These are phyloP conservation scores for Zymoseptoria tritici DNA, from an alignment of 2,329 filamentous ascomycete genomes.

Conservation along the genomic window DNA sequence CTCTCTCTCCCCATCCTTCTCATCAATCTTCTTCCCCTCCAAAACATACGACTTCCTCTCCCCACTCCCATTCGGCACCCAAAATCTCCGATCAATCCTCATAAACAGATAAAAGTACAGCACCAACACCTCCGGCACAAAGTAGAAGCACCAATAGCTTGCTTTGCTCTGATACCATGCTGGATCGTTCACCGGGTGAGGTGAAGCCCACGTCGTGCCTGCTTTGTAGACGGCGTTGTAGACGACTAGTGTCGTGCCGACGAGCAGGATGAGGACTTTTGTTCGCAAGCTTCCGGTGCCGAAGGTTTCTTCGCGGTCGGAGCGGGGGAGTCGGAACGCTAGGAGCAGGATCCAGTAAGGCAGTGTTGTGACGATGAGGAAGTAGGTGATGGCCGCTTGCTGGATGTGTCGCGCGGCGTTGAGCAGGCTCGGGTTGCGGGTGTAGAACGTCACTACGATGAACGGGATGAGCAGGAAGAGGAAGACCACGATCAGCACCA, in stretches of 20 bases:
- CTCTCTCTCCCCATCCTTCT: background rate
- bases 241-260: constrained; percentile 7
- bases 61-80: constrained; percentile 12
- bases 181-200: constrained; percentile 7
- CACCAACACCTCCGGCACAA: constrained; percentile 16
- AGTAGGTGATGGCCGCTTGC: constrained; percentile 51
- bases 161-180: constrained; percentile 13
- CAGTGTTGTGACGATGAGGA: constrained; percentile 56
- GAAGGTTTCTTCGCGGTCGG: constrained; percentile 6
- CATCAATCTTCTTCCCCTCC: background rate
- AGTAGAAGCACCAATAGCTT: constrained; percentile 13
- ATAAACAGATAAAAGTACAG: constrained; percentile 11
- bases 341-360: constrained; percentile 48
- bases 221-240: constrained; percentile 12
- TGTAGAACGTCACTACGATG: constrained; percentile 11
- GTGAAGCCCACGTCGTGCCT: constrained; percentile 10
- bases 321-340: constrained; percentile 35
- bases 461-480: constrained; percentile 14
- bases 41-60: background rate
- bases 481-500: constrained; percentile 3
- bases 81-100: constrained; percentile 15
- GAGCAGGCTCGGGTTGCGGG: constrained; percentile 1
- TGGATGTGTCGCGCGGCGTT: constrained; percentile 1
- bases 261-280: constrained; percentile 12
- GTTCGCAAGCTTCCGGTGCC: constrained; percentile 8